Evolutionary conservation across 352 stramenopile genomes (phyloP).

Genomic region (Aphanomyces astaci): DNA sequence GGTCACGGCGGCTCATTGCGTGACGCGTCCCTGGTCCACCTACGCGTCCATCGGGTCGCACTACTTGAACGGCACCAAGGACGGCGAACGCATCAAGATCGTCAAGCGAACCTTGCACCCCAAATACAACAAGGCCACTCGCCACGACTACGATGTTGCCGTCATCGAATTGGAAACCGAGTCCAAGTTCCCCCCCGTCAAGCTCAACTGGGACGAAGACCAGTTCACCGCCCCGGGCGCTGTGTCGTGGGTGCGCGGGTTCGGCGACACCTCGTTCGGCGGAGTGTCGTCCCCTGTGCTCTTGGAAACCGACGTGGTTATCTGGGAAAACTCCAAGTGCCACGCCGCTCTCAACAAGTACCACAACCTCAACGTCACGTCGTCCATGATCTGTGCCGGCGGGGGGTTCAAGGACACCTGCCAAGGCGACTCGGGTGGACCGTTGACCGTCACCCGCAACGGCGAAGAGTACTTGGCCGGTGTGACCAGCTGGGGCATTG

Average conservation of each 20-base stretch:
- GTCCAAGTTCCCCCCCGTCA: conserved; percentile 36
- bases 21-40: conserved; percentile 21
- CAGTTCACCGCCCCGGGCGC: conserved; percentile 44
- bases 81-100: conserved; percentile 46
- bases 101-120: conserved; percentile 42
- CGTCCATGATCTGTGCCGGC: conserved; percentile 53
- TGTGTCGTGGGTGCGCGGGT: conserved; percentile 29
- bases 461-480: conserved; percentile 23
- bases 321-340: conserved; percentile 41
- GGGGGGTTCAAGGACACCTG: conserved; percentile 23
- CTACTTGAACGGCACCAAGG: conserved; percentile 35
- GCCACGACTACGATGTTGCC: conserved; percentile 51
- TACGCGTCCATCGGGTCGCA: conserved; percentile 51
- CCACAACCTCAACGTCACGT: conserved; percentile 25
- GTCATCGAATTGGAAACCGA: conserved; percentile 40
- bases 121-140: conserved; percentile 32
- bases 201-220: conserved; percentile 29
- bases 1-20: conserved; percentile 57
- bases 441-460: conserved; percentile 20
- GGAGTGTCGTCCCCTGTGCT: conserved; percentile 30
- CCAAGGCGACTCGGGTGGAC: conserved; percentile 29
- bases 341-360: conserved; percentile 24
- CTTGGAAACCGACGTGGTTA: conserved; percentile 34
- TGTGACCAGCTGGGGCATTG: conserved; percentile 26
- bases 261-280: conserved; percentile 26